Base-by-base conservation (phyloP, 2,329 filamentous ascomycete species). In the Arthrinium phaeospermum region DNA sequence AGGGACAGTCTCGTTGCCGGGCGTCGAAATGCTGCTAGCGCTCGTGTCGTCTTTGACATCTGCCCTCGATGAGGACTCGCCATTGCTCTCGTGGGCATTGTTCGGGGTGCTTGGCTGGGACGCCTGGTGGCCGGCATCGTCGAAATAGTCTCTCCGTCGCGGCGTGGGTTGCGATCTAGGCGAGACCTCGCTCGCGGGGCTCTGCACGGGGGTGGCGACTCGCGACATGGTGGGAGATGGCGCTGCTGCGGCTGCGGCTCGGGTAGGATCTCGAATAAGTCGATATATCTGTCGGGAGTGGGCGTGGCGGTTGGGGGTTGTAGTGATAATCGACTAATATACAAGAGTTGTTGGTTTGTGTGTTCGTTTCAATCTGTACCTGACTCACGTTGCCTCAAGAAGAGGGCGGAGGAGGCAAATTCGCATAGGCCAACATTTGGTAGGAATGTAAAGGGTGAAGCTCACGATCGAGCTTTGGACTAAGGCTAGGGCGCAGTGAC, bases 361-460 rank as follows among this genome's bases (percentile, higher is more conserved):
- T 34, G 41, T 73, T 71, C 69, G 73, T 73, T 75, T 67, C 71
- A 71, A 73, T 72, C 77, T 78, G 30, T 79, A 79, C 79, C 80
- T 81, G 53, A 68, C 70, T 82, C 80, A 79, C 78, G 79, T 81
- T 81, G 80, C 82, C 83, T 84, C 83, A 76, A 75, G 74, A 74
- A 78, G 82, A 84, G 83, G 82, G 82, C 82, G 81, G 83, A 83
- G 82, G 80, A 82, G 81, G 82, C 78, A 81, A 79, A 76, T 75
- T 79, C 74, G 79, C 78, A 77, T 77, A 70, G 75, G 77, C 77
- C 77, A 75, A 81, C 83, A 85, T 85, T 77, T 77, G 77, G 80
- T 74, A 73, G 71, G 71, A 68, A 47, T 46, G 67, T 68, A n/a
- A 68, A 47, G 30, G 67, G 67, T 47, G 45, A 68, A 68, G 67